Evolutionary conservation across 2,329 filamentous ascomycete species (phyloP), one percentile per base, ranked within the genome.

Genomic region (Pseudogymnoascus verrucosus): DNA sequence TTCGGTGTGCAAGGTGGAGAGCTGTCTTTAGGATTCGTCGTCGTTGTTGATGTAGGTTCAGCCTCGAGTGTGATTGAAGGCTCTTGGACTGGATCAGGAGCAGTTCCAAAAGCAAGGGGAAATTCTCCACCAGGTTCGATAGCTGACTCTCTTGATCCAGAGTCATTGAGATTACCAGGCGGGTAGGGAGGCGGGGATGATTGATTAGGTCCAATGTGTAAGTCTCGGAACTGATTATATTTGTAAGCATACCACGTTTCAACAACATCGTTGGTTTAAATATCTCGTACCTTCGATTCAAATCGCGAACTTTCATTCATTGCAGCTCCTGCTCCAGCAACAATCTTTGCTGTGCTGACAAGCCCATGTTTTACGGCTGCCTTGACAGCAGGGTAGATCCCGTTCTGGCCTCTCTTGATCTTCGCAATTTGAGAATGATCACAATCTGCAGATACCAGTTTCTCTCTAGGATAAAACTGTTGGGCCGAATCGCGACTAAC

Each of bases 351-450:
- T 44, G 40, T 44, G 40, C 40, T 44, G 1, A 44, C 40, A 21
- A 59, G 51, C 11, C 26, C 51, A 31, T 36, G 51, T 31, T 59
- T 59, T 2, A 59, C 51, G n/a, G 51, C 51, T 6, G 51, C 7
- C 51, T 59, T 59, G 6, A 59, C 21, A 31, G 26, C 26, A 21
- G 51, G 51, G 10, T 59, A 59, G 16, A 59, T 59, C 4, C 51
- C 51, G 21, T 19, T 59, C 51, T 62, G 40, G 19, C 40, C 40
- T 2, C 40, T 44, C 23, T 5, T 62, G 34, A 68, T 63, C 42
- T 67, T 68, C 7, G 67, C 67, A 62, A 68, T 67, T 28, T 61
- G 47, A 10, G 66, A 66, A 60, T 68, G 67, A 37, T 68, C 65
- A 12, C 34, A 44, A 28, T 66, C 57, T 5, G 64, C 60, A 28